Base-by-base conservation (phyloP, 2,329 filamentous ascomycete genomes). In the Fusarium protoensiforme region DNA sequence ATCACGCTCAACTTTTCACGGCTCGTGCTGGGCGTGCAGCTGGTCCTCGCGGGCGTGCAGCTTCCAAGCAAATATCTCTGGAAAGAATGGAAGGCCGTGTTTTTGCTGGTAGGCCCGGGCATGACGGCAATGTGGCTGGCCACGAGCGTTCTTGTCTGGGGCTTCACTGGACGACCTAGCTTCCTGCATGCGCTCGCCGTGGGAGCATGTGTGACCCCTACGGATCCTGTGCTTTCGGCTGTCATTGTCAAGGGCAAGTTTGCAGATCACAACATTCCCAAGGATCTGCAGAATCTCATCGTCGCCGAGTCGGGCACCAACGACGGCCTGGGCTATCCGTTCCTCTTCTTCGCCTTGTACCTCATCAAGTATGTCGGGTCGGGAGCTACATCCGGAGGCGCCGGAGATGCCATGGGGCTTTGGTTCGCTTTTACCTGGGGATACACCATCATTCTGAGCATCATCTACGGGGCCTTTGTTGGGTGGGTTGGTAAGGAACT, bases 181-280 rank as follows among this genome's bases (percentile, higher is more conserved):
- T 93, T 96, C 72, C 85, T 98, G 2, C 92, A 96, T 74, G 93
- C 95, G 0, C 86, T 98, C 13, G 93, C 92, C 18, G 86, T 97
- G 13, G 95, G 91, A 1, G 93, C 95, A 1, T 97, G 95, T 78
- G 91, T 98, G n/a, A 96, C 95, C 3, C 95, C 95, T 0, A 98
- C 95, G 0, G 95, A 98, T 77, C 95, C 95, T 0, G 91, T 98
- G 1, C 82, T 98, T 39, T 96, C 93, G 18, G 96, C 96, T 72
- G 93, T 93, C 4, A 97, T 98, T 65, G 94, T 98, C 53, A 98
- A 98, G 84, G 95, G 95, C 35, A 95, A 94, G 77, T 98, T 97
- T 79, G 95, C 95, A 1, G 95, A 98, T 78, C 92, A 95, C 77
- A 96, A 98, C 79, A 92, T 98, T 20, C 94, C 95, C 0, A 92